phyloP scores from a whole-genome alignment of 352 stramenopile genomes.

The Pythium folliculosum region DNA sequence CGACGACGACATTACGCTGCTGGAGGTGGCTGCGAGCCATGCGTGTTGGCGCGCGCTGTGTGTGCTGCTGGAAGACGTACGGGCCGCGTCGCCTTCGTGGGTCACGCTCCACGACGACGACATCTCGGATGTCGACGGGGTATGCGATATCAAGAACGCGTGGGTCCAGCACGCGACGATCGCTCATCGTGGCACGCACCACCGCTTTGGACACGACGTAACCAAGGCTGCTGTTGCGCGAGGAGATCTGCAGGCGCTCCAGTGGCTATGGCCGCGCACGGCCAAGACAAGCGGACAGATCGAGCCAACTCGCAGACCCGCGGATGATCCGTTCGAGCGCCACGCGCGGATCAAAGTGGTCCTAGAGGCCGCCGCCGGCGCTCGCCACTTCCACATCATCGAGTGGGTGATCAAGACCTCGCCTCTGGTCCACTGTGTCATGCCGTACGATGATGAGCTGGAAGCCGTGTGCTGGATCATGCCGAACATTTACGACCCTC shows the following conservation, averaged over 20 bases:
- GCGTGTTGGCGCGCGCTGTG: neutral
- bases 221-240: neutral
- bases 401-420: neutral
- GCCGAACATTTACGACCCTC: neutral
- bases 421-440: neutral
- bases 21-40: neutral
- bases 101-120: neutral
- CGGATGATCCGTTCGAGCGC: neutral
- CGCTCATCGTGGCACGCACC: neutral
- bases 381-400: neutral
- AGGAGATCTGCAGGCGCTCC: neutral
- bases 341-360: neutral
- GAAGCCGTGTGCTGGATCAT: neutral
- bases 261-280: neutral
- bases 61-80: neutral
- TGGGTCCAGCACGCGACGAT: neutral
- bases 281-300: neutral
- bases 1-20: too few species aligned
- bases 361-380: neutral
- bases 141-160: too few species aligned
- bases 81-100: neutral
- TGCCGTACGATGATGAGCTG: neutral
- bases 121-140: neutral
- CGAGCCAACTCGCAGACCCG: neutral
- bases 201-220: neutral